Percentiles rank a stretch among this genome's conserved stretches.
Conservation (phyloP, 1,284 basidiomycete species). For the Cryptococcus maquisensis region DNA sequence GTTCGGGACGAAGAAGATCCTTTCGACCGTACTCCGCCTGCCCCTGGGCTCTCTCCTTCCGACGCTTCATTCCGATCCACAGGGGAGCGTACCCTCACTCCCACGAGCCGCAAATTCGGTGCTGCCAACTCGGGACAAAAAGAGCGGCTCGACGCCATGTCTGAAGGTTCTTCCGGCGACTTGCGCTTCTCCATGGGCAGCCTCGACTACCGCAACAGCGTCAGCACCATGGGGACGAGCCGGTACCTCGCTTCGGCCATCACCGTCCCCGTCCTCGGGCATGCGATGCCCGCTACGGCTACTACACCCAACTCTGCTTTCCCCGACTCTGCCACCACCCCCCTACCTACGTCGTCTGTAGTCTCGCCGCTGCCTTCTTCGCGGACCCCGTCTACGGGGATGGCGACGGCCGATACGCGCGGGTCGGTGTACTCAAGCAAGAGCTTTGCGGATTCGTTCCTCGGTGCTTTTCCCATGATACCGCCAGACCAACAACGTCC, state of each 20-base stretch:
- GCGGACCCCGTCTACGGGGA: not conserved
- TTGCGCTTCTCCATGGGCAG: conserved; percentile 48
- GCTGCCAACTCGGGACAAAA: conserved; percentile 2
- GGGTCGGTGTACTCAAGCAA: conserved; percentile 26
- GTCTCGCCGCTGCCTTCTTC: no score
- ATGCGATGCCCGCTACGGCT: not conserved
- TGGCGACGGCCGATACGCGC: conserved; percentile 1
- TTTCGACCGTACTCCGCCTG: not conserved
- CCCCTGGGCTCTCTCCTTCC: not conserved
- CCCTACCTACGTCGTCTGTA: no score
- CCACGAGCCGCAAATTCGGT: conserved; percentile 6
- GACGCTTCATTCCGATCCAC: conserved; percentile 5
- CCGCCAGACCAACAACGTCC: conserved; percentile 21
- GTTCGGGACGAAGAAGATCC: conserved; percentile 2
- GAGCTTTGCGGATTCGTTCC: conserved; percentile 40
- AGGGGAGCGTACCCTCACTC: conserved; percentile 5
- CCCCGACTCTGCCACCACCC: no score
- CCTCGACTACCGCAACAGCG: conserved; percentile 35
- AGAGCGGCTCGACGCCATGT: conserved; percentile 17
- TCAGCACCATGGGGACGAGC: conserved; percentile 38
- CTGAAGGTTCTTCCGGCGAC: conserved; percentile 22
- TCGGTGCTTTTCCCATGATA: conserved; percentile 45
- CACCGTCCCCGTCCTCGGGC: not conserved
- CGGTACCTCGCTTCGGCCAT: conserved; percentile 23
- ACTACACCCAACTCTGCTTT: not conserved